Evolutionary conservation across 257 asterid genomes (phyloP).

Genomic region (Solanum okadae): DNA sequence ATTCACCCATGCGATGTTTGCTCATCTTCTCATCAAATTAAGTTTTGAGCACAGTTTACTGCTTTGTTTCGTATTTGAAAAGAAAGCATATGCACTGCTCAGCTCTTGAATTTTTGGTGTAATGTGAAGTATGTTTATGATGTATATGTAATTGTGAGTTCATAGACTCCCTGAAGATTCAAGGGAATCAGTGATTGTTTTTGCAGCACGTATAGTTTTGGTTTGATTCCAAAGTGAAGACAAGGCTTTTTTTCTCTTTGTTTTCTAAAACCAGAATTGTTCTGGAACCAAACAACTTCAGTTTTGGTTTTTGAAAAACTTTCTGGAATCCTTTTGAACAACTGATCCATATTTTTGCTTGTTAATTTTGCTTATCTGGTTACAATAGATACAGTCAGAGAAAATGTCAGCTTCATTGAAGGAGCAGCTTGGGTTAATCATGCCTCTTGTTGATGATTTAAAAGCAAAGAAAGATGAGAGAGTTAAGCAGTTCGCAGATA

Average conservation of each 20-base stretch:
- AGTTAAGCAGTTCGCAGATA: constrained; percentile 64
- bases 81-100: background rate
- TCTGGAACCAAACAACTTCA: background rate
- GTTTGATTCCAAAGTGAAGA: background rate
- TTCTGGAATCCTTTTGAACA: background rate
- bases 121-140: background rate
- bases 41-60: background rate
- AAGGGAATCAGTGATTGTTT: background rate
- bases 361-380: constrained; percentile 5
- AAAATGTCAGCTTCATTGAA: constrained; percentile 53
- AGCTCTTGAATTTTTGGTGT: background rate
- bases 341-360: background rate
- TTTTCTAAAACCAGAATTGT: background rate
- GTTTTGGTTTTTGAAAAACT: background rate
- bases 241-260: background rate
- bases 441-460: constrained; percentile 69
- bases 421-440: constrained; percentile 62
- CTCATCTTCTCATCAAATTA: background rate
- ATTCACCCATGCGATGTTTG: background rate
- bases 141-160: background rate
- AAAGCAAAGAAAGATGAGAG: constrained; percentile 67
- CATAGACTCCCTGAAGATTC: background rate
- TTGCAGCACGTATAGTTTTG: background rate
- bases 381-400: constrained; percentile 43
- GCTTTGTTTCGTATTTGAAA: background rate